Conservation (phyloP, 1,284 basidiomycete species). For the Puccinia horiana region DNA sequence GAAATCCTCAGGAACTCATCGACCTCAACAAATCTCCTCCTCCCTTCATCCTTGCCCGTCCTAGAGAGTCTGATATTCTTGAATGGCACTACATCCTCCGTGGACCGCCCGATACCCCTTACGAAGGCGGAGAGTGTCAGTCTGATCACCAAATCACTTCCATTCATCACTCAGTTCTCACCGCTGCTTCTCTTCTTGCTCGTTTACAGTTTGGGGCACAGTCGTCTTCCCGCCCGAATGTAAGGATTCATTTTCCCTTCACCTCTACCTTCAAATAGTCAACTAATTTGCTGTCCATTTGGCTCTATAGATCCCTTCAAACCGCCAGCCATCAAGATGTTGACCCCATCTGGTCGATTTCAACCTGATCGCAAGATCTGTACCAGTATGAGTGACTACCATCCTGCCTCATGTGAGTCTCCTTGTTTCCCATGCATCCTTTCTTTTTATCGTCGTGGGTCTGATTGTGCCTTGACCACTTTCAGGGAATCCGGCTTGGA, state of each 20-base stretch:
- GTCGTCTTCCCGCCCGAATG: conserved; percentile 29
- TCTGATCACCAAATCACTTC: conserved; percentile 68
- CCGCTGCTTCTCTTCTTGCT: conserved; percentile 64
- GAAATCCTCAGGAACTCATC: conserved; percentile 69
- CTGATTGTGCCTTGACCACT: neutral
- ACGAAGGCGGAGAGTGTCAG: conserved; percentile 56
- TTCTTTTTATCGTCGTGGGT: conserved; percentile 15
- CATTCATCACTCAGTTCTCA: conserved; percentile 89
- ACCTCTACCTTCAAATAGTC: neutral
- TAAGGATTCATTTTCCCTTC: conserved; percentile 66
- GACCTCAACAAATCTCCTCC: conserved; percentile 70
- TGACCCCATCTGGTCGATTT: conserved; percentile 33
- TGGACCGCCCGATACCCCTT: conserved; percentile 58
- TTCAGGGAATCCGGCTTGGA: conserved; percentile 37
- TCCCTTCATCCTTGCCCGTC: conserved; percentile 57
- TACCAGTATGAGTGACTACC: conserved; percentile 34
- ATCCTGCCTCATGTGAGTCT: conserved; percentile 34
- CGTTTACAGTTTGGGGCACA: conserved; percentile 16
- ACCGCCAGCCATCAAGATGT: conserved; percentile 29
- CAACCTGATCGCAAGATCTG: conserved; percentile 18
- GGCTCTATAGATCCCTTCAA: conserved; percentile 31
- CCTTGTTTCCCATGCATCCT: conserved; percentile 60
- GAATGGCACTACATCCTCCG: conserved; percentile 59
- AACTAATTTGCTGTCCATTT: conserved; percentile 46
- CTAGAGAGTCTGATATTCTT: conserved; percentile 57